A percentile compares a stretch with the other conserved stretches of the same genome.
phyloP scores from a whole-genome alignment of 1,284 basidiomycete genomes.

The Ganoderma sinense region DNA sequence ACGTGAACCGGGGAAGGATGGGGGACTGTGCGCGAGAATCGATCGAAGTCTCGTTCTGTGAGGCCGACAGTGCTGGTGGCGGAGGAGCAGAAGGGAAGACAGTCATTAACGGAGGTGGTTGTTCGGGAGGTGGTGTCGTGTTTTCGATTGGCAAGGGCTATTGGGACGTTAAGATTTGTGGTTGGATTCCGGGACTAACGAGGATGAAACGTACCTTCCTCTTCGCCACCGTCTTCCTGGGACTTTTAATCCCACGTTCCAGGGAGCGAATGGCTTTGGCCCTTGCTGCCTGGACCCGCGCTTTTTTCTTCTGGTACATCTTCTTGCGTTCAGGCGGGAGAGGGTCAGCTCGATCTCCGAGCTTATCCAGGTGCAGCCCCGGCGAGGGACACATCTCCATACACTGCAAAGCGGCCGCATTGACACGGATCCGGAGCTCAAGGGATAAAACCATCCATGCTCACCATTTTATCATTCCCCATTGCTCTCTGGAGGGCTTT shows the following conservation, averaged over 20 bases:
- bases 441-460: neutral
- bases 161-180: neutral
- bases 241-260: neutral
- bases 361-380: too few relatives aligned
- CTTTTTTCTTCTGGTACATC: neutral
- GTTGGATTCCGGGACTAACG: neutral
- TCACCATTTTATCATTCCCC: neutral
- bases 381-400: neutral
- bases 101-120: neutral
- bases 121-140: neutral
- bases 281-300: neutral
- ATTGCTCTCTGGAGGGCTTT: neutral
- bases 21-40: neutral
- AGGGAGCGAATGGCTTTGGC: neutral
- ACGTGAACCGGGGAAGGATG: neutral
- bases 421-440: neutral
- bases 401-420: neutral
- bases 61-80: too few relatives aligned
- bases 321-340: neutral
- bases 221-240: neutral
- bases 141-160: neutral
- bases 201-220: neutral
- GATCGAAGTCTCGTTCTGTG: neutral
- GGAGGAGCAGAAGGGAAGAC: neutral
- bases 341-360: neutral